phyloP scores from a whole-genome alignment of 768 basidiomycete genomes.

The Pholiota molesta region DNA sequence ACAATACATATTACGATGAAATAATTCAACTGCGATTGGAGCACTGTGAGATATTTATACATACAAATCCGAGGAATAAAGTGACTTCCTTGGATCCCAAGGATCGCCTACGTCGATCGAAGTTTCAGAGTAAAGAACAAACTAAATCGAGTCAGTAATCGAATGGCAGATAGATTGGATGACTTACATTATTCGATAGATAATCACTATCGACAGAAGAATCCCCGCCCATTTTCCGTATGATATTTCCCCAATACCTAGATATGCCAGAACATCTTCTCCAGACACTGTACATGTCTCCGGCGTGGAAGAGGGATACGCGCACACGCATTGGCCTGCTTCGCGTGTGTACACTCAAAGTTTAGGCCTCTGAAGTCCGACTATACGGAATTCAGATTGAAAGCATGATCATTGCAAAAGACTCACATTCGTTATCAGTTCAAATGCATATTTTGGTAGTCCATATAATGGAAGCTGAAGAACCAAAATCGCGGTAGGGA shows the following conservation, averaged over 20 bases:
- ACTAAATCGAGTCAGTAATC: conserved; percentile 9
- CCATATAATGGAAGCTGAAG: conserved; percentile 58
- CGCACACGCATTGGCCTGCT: conserved; percentile 45
- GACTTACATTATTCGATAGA: conserved; percentile 48
- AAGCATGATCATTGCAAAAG: neutral
- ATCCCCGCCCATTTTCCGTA: conserved; percentile 50
- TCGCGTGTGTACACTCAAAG: conserved; percentile 41
- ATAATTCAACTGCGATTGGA: neutral
- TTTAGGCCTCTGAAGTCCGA: conserved; percentile 51
- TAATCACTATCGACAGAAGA: conserved; percentile 44
- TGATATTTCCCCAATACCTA: conserved; percentile 46
- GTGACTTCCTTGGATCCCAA: neutral
- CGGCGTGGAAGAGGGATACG: conserved; percentile 50
- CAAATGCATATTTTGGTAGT: conserved; percentile 51
- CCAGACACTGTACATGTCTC: conserved; percentile 50
- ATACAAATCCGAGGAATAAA: neutral
- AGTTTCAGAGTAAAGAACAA: conserved; percentile 21
- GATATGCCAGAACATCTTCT: conserved; percentile 49
- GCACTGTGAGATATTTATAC: neutral
- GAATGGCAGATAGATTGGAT: neutral
- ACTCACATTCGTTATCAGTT: conserved; percentile 39
- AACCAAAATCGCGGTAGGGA: conserved; percentile 63
- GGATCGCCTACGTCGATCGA: conserved; percentile 13
- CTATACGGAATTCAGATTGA: conserved; percentile 30
- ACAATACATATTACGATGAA: neutral